Percentiles rank a stretch among this genome's conserved stretches.
These are phyloP conservation scores for Calonectria pseudoturangicola DNA, from an alignment of 2,329 filamentous ascomycete genomes.

Conservation along the genomic window DNA sequence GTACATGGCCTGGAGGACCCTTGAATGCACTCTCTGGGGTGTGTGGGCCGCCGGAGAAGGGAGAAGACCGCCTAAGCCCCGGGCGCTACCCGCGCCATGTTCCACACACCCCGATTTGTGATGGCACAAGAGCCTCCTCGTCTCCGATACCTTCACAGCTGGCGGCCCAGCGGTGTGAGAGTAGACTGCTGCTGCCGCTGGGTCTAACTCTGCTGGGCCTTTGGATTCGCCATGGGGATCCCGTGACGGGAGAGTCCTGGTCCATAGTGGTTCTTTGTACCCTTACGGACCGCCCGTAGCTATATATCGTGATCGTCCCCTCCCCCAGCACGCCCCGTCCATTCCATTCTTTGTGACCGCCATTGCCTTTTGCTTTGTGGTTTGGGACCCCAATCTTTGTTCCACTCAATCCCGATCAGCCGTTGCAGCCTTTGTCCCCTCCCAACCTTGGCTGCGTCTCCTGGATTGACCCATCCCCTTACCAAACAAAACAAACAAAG, in stretches of 20 bases:
- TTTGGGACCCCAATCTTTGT: not conserved
- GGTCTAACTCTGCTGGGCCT: not conserved
- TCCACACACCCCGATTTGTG: not conserved
- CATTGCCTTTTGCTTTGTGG: not conserved
- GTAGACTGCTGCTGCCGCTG: not conserved
- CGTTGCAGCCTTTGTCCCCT: not conserved
- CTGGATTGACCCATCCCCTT: not conserved
- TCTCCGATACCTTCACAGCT: slow-evolving; percentile 24
- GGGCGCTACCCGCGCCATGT: slow-evolving; percentile 23
- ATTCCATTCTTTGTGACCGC: slow-evolving; percentile 34
- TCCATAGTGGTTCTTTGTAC: not conserved
- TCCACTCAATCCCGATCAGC: not conserved
- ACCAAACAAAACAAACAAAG: not conserved
- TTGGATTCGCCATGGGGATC: slow-evolving; percentile 17
- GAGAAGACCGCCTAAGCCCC: slow-evolving; percentile 24
- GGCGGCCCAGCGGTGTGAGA: slow-evolving; percentile 26
- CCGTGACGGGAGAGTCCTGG: slow-evolving; percentile 33
- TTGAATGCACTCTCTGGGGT: not conserved
- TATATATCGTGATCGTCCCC: slow-evolving; percentile 38
- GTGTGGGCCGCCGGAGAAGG: slow-evolving; percentile 1
- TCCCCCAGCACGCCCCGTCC: slow-evolving; percentile 24
- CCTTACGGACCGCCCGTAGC: slow-evolving; percentile 1
- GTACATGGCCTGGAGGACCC: slow-evolving; percentile 17
- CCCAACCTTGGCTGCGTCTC: not conserved
- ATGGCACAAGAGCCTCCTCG: slow-evolving; percentile 24